Evolutionary conservation across 2,329 filamentous ascomycete species (phyloP), one percentile per base, ranked within the genome.

Genomic region (Exophiala aquamarina): DNA sequence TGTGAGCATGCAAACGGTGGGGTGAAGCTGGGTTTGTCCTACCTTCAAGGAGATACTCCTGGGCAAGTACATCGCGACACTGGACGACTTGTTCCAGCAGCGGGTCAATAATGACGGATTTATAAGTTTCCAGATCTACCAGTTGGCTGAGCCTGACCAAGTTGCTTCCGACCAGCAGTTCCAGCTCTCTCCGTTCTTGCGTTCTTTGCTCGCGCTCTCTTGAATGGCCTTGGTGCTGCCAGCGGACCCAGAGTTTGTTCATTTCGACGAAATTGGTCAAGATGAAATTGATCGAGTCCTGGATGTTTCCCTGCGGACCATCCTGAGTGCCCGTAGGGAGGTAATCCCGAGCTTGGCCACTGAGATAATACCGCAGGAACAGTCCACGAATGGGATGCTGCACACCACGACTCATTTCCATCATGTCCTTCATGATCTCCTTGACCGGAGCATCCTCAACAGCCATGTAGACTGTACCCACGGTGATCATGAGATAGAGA

Each of bases 391-490:
- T 91, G 13, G 93, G 93, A 69, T 98, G 93, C 65, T 98, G 93
- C 17, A 98, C 91, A 47, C 93, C 93, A 55, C 93, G 82, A 70
- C 90, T 97, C 93, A 98, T 98, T 70, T 98, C 93, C 93, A 98
- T 98, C 93, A 98, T 98, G 69, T 98, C 93, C 72, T 98, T 98
- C 93, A 98, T 98, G 54, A 98, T 89, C 75, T 98, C 93, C 73
- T 98, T 98, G 59, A 98, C 93, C 1, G 93, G 93, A 49, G 94
- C 93, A 77, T 97, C 93, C 63, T 93, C 87, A 64, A 98, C 94
- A 19, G 89, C 86, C 93, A 98, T 98, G 75, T 98, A 98, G 39
- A 95, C 94, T 2, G 93, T 98, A 49, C 93, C 93, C 31, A 98
- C 94, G 0, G 94, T 98, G 63, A 98, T 93, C 94, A 98, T 98